These are phyloP conservation scores for Hyaloscypha hepaticicola DNA, from an alignment of 495 filamentous ascomycete species.

Conservation along the genomic window DNA sequence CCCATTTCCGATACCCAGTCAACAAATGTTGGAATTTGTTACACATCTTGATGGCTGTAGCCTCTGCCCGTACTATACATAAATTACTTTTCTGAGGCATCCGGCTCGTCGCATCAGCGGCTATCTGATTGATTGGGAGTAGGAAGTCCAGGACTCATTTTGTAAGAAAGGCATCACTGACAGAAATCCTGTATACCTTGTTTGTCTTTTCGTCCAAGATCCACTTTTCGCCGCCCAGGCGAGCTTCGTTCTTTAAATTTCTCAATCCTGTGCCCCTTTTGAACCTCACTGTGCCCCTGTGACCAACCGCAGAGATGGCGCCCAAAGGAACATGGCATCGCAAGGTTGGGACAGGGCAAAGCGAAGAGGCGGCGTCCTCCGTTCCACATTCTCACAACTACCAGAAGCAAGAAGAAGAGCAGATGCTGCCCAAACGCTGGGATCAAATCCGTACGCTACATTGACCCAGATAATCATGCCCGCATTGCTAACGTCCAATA, in stretches of 20 bases:
- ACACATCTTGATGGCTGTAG: not conserved
- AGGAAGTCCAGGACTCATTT: not conserved
- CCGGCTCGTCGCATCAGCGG: not conserved
- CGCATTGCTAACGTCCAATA: not conserved
- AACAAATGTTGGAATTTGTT: slow-evolving; percentile 1
- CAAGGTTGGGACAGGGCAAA: not conserved
- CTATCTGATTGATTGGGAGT: not conserved
- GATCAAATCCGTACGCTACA: not conserved
- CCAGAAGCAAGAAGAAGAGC: not conserved
- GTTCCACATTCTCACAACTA: slow-evolving; percentile 2
- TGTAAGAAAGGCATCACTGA: not conserved
- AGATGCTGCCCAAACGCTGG: slow-evolving; percentile 1
- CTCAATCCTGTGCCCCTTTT: not conserved
- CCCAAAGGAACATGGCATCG: not conserved
- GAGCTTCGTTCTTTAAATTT: not conserved
- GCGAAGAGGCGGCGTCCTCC: not conserved
- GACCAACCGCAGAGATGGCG: not conserved
- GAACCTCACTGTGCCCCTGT: not conserved
- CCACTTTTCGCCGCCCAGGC: not conserved
- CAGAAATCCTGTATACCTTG: not conserved
- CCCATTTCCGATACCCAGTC: slow-evolving; percentile 2
- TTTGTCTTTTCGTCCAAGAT: not conserved
- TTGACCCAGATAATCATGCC: not conserved
- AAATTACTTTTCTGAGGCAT: not conserved
- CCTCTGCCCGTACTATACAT: too few relatives aligned